Percentiles rank a stretch among this genome's conserved stretches.
These are phyloP conservation scores for Litchi chinensis DNA, from an alignment of 345 rosid genomes.

Conservation along the genomic window DNA sequence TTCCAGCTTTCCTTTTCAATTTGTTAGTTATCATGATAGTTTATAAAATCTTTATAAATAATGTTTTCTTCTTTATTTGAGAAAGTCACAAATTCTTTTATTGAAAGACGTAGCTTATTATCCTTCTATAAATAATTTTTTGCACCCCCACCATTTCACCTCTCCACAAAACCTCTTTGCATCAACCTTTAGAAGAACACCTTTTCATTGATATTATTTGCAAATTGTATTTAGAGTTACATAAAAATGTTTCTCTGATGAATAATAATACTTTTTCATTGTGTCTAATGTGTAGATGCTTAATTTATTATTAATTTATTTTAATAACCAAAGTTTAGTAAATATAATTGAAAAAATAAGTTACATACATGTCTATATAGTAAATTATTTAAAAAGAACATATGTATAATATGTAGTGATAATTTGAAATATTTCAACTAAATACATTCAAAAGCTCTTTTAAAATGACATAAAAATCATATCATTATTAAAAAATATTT, in stretches of 20 bases:
- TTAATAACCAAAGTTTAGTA: no score
- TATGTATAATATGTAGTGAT: no score
- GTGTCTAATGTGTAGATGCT: slow-evolving; percentile 50
- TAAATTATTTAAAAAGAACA: no score
- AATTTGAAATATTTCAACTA: no score
- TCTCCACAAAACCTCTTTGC: not conserved
- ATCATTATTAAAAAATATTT: no score
- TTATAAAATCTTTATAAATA: not conserved
- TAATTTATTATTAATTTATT: slow-evolving; percentile 6
- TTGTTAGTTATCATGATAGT: slow-evolving; percentile 17
- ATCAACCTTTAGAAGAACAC: not conserved
- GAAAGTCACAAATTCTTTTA: not conserved
- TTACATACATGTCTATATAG: no score
- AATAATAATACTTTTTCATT: slow-evolving; percentile 16
- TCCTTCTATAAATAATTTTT: no score
- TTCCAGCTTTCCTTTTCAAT: not conserved
- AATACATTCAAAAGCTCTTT: no score
- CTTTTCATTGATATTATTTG: not conserved
- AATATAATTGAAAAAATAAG: no score
- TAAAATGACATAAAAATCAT: no score
- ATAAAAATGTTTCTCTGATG: slow-evolving; percentile 10
- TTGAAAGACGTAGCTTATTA: slow-evolving; percentile 9
- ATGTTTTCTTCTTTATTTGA: not conserved
- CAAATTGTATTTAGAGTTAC: slow-evolving; percentile 4
- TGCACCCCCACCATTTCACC: not conserved